A percentile compares a stretch with the other conserved stretches of the same genome.
phyloP scores from a whole-genome alignment of 345 rosid species.

The Sisymbrium altissimum region DNA sequence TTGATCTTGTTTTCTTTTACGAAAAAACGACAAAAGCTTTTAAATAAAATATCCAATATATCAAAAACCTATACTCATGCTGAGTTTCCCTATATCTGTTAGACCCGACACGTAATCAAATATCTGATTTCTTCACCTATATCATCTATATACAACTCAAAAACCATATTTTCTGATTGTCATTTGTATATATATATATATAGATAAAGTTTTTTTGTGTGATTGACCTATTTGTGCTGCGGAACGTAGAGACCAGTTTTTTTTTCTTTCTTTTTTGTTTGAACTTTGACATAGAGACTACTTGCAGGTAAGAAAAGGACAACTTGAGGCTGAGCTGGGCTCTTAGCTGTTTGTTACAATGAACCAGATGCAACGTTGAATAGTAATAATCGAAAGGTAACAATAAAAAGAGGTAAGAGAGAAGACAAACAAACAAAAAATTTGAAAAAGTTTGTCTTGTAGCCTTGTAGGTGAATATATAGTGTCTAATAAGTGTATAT shows the following conservation, averaged over 20 bases:
- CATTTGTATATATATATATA: neutral
- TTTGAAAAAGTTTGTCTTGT: conserved; percentile 2
- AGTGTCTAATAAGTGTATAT: neutral
- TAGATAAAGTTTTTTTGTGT: neutral
- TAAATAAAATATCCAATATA: neutral
- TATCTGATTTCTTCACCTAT: neutral
- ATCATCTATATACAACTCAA: neutral
- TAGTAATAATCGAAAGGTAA: neutral
- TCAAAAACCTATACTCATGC: neutral
- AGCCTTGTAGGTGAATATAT: conserved; percentile 10
- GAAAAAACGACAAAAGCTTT: neutral
- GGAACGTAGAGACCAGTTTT: conserved; percentile 9
- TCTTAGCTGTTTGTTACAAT: conserved; percentile 31
- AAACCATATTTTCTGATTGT: neutral
- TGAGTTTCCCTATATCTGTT: neutral
- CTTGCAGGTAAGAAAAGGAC: conserved; percentile 25
- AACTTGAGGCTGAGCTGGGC: conserved; percentile 25
- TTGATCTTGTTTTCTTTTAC: conserved; percentile 4
- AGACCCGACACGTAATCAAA: neutral
- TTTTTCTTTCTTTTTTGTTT: too few species aligned
- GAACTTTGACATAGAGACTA: neutral
- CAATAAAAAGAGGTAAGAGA: neutral
- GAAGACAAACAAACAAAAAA: conserved; percentile 2
- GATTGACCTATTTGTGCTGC: conserved; percentile 17
- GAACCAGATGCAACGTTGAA: conserved; percentile 9